Base-by-base conservation (phyloP, 73 alveolate species). In the Uronychia setigera region DNA sequence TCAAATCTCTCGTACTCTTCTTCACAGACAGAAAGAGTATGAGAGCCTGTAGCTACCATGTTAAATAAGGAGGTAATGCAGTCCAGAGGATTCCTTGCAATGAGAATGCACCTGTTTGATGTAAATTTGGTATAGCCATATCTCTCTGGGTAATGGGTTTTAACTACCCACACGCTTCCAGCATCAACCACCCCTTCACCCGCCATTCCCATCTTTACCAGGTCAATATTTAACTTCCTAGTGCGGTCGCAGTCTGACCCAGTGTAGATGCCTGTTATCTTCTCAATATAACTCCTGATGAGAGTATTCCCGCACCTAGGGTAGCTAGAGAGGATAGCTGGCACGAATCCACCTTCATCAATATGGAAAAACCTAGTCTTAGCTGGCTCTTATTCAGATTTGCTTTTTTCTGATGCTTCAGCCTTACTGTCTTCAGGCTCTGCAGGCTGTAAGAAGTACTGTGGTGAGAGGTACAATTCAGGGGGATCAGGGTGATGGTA, bases 281-380 rank as follows among this genome's bases (percentile, higher is more conserved):
- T 81, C 86, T 91, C 96, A 9, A 91, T 32, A 67, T 86, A 91
- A 26, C 89, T 32, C 31, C 96, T 33, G 11, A 91, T 77, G 32
- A 91, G 85, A 19, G 96, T 91, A 74, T 91, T 91, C 26, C 96
- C 96, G 27, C 88, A 59, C 28, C 96, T 57, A 1, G 96, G 96
- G 75, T 74, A 90, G 74, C 87, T 78, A 27, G 92, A 58, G 33
- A 82, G 59, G 34, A 82, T 35, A 33, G 58, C 77, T 29, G 60
- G 60, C 57, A 58, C 83, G 57, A 82, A 82, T 31, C 31, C 58
- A 74, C 74, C 34, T 27, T 74, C 34, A 28, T 46, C 67, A 46
- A 46, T 46, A 19, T 46, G 67, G 19, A 46, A 46, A 19, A 46
- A 46, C 67, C 67, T 46, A 46, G 67, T 46, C 5, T 5, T 5